Evolutionary conservation across 495 filamentous ascomycete species (phyloP).

Genomic region (Symbiotaphrina buchneri): DNA sequence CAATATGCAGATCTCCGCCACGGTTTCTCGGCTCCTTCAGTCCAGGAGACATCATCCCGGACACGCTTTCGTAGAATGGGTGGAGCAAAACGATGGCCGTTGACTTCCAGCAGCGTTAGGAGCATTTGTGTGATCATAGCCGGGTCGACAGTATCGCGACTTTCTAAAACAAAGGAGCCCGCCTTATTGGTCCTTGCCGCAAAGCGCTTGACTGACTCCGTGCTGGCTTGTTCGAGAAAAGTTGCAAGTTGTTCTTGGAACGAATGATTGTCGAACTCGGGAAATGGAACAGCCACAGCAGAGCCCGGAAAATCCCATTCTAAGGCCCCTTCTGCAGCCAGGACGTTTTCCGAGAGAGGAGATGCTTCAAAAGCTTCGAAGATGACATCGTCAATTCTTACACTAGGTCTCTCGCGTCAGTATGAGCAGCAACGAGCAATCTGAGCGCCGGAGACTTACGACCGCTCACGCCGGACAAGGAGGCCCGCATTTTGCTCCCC

Average conservation of each 20-base stretch:
- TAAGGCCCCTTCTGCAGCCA: conserved; percentile 18
- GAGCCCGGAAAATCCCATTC: conserved; percentile 22
- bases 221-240: conserved; percentile 35
- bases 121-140: conserved; percentile 28
- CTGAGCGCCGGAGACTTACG: conserved; percentile 14
- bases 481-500: conserved; percentile 31
- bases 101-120: conserved; percentile 29
- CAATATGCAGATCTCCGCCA: conserved; percentile 34
- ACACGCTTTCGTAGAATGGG: conserved; percentile 27
- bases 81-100: conserved; percentile 15
- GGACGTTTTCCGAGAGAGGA: conserved; percentile 19
- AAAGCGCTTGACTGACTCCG: conserved; percentile 28
- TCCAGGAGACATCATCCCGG: conserved; percentile 27
- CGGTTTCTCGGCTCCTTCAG: conserved; percentile 14
- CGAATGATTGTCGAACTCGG: conserved; percentile 13
- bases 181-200: conserved; percentile 26
- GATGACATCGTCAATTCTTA: conserved; percentile 9
- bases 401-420: conserved; percentile 2
- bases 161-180: conserved; percentile 18
- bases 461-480: conserved; percentile 17
- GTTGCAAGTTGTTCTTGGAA: conserved; percentile 25
- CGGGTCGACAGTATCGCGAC: conserved; percentile 29
- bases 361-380: conserved; percentile 38
- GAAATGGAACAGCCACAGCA: conserved; percentile 16
- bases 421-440: too few relatives aligned